Conservation (phyloP, 306 rosid genomes). For the Cicer arietinum region DNA sequence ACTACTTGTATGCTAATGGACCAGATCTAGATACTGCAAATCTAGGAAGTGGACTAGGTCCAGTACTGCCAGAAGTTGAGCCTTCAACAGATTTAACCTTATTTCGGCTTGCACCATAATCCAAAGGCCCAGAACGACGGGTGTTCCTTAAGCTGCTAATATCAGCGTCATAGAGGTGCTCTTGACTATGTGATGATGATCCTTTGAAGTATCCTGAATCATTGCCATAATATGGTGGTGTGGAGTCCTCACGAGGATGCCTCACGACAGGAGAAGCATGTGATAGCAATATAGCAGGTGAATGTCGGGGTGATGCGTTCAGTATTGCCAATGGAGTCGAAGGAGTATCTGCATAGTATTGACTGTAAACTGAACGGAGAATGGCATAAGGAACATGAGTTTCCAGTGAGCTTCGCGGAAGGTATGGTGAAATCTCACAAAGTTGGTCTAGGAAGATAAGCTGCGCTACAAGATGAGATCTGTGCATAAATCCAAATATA, state of each 20-base stretch:
- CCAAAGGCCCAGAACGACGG: slow-evolving; percentile 94
- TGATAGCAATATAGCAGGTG: slow-evolving; percentile 70
- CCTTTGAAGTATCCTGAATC: slow-evolving; percentile 79
- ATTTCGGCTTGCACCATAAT: slow-evolving; percentile 76
- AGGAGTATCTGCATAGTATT: slow-evolving; percentile 82
- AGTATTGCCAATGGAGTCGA: slow-evolving; percentile 69
- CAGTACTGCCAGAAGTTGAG: slow-evolving; percentile 81
- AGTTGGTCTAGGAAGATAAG: slow-evolving; percentile 95
- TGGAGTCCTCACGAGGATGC: slow-evolving; percentile 74
- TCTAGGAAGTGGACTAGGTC: slow-evolving; percentile 94
- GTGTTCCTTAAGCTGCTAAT: slow-evolving; percentile 57
- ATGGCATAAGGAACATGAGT: slow-evolving; percentile 83
- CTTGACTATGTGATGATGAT: slow-evolving; percentile 72
- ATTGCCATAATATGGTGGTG: slow-evolving; percentile 65
- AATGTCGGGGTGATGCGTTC: slow-evolving; percentile 78
- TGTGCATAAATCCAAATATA: slow-evolving; percentile 49
- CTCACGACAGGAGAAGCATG: slow-evolving; percentile 79
- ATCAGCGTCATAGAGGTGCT: slow-evolving; percentile 60
- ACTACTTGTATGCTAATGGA: slow-evolving; percentile 88
- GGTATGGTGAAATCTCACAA: slow-evolving; percentile 89
- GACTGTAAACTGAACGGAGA: slow-evolving; percentile 90
- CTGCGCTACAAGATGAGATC: slow-evolving; percentile 91
- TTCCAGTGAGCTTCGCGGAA: slow-evolving; percentile 89
- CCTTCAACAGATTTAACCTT: slow-evolving; percentile 68
- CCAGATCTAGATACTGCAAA: slow-evolving; percentile 99